Conservation (phyloP, 257 asterid species). For the Scutellaria minor region DNA sequence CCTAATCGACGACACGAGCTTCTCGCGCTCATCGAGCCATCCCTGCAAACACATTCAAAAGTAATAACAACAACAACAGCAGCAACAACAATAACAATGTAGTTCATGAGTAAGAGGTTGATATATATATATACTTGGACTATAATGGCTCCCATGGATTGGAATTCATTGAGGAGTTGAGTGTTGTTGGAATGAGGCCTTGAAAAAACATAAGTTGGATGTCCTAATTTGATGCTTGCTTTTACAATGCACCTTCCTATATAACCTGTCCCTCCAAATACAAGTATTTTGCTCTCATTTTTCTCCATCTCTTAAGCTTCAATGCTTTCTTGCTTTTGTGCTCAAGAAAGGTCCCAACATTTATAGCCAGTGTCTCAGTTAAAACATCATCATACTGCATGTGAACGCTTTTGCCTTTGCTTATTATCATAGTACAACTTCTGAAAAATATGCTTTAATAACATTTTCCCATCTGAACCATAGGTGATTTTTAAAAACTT, state of each 20-base stretch:
- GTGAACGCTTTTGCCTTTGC: too few species aligned
- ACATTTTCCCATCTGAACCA: too few species aligned
- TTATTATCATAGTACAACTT: too few species aligned
- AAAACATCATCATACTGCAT: too few species aligned
- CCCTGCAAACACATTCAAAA: slow-evolving; percentile 42
- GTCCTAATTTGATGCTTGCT: slow-evolving; percentile 60
- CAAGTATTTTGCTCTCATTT: slow-evolving; percentile 45
- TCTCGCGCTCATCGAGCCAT: slow-evolving; percentile 48
- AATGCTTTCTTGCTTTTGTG: not conserved
- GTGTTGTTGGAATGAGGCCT: slow-evolving; percentile 48
- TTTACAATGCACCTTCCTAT: slow-evolving; percentile 51
- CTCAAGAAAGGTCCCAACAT: not conserved
- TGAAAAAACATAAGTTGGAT: slow-evolving; percentile 60
- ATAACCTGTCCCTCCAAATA: slow-evolving; percentile 63
- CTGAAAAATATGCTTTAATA: too few species aligned
- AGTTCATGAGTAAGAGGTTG: too few species aligned
- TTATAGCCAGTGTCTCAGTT: slow-evolving; percentile 2
- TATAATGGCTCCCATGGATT: slow-evolving; percentile 49
- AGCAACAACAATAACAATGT: not conserved
- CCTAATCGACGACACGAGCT: slow-evolving; percentile 45
- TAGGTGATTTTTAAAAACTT: too few species aligned
- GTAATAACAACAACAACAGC: not conserved
- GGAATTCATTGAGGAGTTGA: slow-evolving; percentile 37
- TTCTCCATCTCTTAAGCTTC: slow-evolving; percentile 31
- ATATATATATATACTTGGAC: slow-evolving; percentile 37